phyloP scores from a whole-genome alignment of 2,329 filamentous ascomycete genomes.

The Ophiobolus disseminans region DNA sequence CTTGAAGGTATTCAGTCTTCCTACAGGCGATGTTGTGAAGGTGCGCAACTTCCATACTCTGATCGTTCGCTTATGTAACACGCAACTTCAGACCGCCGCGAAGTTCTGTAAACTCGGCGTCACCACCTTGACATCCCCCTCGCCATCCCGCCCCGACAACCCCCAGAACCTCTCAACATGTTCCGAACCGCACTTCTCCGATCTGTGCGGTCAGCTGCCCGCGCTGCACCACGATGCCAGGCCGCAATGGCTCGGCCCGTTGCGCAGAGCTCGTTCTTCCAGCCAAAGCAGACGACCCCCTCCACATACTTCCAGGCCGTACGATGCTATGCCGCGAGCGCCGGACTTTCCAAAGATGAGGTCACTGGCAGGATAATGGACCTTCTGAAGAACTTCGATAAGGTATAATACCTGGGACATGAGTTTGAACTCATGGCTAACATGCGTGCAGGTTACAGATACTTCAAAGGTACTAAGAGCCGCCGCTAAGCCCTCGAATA shows the following conservation, averaged over 20 bases:
- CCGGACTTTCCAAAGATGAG: slow-evolving; percentile 80
- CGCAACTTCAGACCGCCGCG: not conserved
- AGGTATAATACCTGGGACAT: slow-evolving; percentile 65
- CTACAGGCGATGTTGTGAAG: slow-evolving; percentile 5
- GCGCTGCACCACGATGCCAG: slow-evolving; percentile 52
- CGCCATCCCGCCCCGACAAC: slow-evolving; percentile 28
- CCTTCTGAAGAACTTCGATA: slow-evolving; percentile 95
- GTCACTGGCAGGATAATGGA: slow-evolving; percentile 92
- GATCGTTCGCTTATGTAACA: slow-evolving; percentile 11
- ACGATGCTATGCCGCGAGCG: slow-evolving; percentile 85
- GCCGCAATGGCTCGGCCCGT: slow-evolving; percentile 65
- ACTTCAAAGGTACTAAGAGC: slow-evolving; percentile 60
- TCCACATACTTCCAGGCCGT: slow-evolving; percentile 71
- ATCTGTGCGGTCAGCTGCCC: slow-evolving; percentile 66
- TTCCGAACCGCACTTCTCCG: slow-evolving; percentile 87
- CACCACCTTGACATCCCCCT: slow-evolving; percentile 33
- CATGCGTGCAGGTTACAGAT: slow-evolving; percentile 64
- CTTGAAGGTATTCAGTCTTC: not conserved
- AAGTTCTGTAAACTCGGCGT: slow-evolving; percentile 30
- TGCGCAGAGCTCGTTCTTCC: slow-evolving; percentile 67
- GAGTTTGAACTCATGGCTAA: slow-evolving; percentile 34
- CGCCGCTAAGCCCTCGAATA: not conserved
- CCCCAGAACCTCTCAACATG: slow-evolving; percentile 65
- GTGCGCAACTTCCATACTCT: slow-evolving; percentile 8
- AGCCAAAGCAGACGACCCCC: slow-evolving; percentile 66